A percentile compares a stretch with the other conserved stretches of the same genome.
Evolutionary conservation across 805 yeast genomes (phyloP).

Genomic region (Metschnikowia hibisci): DNA sequence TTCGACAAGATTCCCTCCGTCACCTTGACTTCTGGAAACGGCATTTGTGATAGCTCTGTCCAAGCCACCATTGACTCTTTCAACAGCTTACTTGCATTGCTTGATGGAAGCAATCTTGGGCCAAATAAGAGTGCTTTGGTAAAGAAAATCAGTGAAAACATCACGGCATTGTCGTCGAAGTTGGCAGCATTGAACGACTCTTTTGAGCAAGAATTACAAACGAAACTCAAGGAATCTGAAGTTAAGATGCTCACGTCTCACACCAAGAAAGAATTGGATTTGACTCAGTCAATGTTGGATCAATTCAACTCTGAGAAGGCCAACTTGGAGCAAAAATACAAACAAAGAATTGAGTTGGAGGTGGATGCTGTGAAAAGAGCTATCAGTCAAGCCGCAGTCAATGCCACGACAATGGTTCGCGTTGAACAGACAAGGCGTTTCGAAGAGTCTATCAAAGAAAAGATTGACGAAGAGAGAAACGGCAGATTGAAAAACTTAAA

Average conservation of each 20-base stretch:
- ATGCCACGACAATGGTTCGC: slow-evolving; percentile 64
- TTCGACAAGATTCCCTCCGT: slow-evolving; percentile 33
- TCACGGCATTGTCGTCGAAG: slow-evolving; percentile 29
- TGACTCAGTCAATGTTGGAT: slow-evolving; percentile 54
- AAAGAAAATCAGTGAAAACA: slow-evolving; percentile 30
- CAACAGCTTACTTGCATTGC: slow-evolving; percentile 34
- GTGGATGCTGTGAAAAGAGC: slow-evolving; percentile 63
- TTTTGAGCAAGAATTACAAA: slow-evolving; percentile 36
- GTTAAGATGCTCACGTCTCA: slow-evolving; percentile 37
- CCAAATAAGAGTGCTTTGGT: slow-evolving; percentile 28
- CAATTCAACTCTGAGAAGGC: slow-evolving; percentile 62
- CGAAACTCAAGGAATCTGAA: slow-evolving; percentile 33
- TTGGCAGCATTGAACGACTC: slow-evolving; percentile 29
- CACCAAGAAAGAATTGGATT: slow-evolving; percentile 49
- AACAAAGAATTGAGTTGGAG: slow-evolving; percentile 56
- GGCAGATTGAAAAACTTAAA: slow-evolving; percentile 71
- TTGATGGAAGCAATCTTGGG: slow-evolving; percentile 28
- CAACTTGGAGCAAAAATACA: slow-evolving; percentile 56
- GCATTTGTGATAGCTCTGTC: slow-evolving; percentile 31
- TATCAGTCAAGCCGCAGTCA: slow-evolving; percentile 67
- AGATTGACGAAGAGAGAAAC: slow-evolving; percentile 57
- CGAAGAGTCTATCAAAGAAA: slow-evolving; percentile 51
- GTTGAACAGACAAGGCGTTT: slow-evolving; percentile 67
- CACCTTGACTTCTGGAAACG: slow-evolving; percentile 19
- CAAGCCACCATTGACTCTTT: slow-evolving; percentile 35